phyloP scores from a whole-genome alignment of 2,329 filamentous ascomycete genomes.

The Teratosphaeria epicoccoides region DNA sequence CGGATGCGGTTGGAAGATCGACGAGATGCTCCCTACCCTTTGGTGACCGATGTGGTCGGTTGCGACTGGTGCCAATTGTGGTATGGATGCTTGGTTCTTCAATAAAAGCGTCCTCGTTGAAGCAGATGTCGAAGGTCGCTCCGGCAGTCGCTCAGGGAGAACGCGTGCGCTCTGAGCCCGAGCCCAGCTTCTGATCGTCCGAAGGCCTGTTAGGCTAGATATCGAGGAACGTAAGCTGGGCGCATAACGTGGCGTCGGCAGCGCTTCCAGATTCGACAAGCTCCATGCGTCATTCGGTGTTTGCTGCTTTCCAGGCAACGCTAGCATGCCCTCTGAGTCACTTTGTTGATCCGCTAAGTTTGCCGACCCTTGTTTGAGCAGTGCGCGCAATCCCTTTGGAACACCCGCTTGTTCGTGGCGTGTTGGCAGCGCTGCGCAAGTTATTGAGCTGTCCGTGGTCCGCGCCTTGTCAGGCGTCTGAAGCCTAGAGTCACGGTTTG shows the following conservation, averaged over 20 bases:
- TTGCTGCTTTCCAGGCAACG: background rate
- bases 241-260: conserved; percentile 14
- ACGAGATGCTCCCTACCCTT: background rate
- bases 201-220: conserved; percentile 7
- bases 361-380: background rate
- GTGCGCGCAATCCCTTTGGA: background rate
- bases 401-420: background rate
- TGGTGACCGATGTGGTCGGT: background rate
- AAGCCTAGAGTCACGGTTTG: background rate
- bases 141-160: conserved; percentile 3
- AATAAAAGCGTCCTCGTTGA: background rate
- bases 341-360: background rate
- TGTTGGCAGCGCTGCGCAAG: background rate
- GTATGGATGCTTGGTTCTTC: conserved; percentile 10
- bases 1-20: background rate
- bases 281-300: conserved; percentile 12
- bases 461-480: background rate
- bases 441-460: background rate
- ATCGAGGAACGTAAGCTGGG: conserved; percentile 7
- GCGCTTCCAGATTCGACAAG: conserved; percentile 20
- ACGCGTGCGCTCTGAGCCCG: conserved; percentile 8
- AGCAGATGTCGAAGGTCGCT: background rate
- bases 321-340: background rate
- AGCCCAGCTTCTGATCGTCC: conserved; percentile 10
- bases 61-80: conserved; percentile 4